A percentile compares a stretch with the other conserved stretches of the same genome.
Conservation (phyloP, 2,329 filamentous ascomycete genomes). For the Cercospora brassicicola region DNA sequence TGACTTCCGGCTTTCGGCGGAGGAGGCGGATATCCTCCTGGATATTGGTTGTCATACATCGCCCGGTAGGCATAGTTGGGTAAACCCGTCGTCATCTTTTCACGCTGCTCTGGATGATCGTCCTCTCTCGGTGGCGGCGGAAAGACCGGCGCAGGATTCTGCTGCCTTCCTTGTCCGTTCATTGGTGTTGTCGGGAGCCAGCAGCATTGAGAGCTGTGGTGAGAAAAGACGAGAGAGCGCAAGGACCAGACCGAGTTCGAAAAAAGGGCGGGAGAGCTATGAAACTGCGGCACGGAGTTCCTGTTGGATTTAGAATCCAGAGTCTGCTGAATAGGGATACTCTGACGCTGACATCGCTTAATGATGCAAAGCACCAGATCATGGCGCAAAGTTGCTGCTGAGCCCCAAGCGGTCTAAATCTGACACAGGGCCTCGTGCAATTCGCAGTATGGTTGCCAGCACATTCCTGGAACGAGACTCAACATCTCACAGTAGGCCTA, state of each 20-base stretch:
- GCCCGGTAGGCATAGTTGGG: conserved; percentile 16
- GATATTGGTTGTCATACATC: conserved; percentile 16
- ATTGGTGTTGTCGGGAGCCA: neutral
- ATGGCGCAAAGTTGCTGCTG: conserved; percentile 2
- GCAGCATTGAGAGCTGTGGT: neutral
- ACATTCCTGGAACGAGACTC: conserved; percentile 11
- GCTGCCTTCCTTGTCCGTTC: conserved; percentile 10
- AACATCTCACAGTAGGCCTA: conserved; percentile 1
- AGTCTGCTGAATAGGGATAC: conserved; percentile 3
- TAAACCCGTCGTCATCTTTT: conserved; percentile 11
- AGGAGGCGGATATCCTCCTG: conserved; percentile 4
- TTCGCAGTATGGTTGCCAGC: conserved; percentile 7
- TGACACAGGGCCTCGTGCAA: conserved; percentile 5
- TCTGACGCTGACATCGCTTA: conserved; percentile 4
- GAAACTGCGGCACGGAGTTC: neutral
- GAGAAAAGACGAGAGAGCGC: neutral
- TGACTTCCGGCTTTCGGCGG: conserved; percentile 11
- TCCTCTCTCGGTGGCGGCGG: conserved; percentile 6
- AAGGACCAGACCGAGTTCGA: neutral
- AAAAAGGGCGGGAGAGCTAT: neutral
- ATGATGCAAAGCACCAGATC: conserved; percentile 2
- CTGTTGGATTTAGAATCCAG: neutral
- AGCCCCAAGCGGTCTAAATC: conserved; percentile 11
- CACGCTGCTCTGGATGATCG: neutral
- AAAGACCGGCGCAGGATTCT: conserved; percentile 13